Base-by-base conservation (phyloP, 176 grass and related monocot species). In the Raddia guianensis region DNA sequence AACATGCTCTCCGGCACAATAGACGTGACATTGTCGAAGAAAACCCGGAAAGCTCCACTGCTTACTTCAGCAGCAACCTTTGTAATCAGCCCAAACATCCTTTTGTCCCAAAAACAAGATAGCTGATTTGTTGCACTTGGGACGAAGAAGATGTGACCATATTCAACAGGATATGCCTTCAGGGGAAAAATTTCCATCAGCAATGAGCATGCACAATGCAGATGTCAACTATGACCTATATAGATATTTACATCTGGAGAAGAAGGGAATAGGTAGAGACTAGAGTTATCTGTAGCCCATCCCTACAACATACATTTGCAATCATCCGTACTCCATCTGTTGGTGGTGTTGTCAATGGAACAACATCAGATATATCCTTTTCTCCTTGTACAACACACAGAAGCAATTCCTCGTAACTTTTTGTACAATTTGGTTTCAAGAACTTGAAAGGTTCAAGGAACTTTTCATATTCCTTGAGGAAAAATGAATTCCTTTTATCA, bases 141-240 rank as follows among this genome's bases (percentile, higher is more conserved):
- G 47, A 94, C 63, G 68, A 94, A 77, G 72, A 91, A 87, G 37
- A 87, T 76, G 61, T 94, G 89, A 42, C 92, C 92, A 82, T 91
- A 91, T 76, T 94, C 92, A 44, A 94, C 83, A 79, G 92, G 92
- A 86, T 91, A 71, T 62, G 27, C 75, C 86, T 94, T 73, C 58
- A 67, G 63, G 45, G 33, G 20, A 72, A 19, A 86, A 79, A 68
- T 82, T 34, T 16, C 75, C 66, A 85, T 70, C 51, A 85, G 72
- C 76, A 58, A 72, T 18, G 5, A 74, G 50, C 37, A 89, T 27
- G 3, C 40, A 84, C 27, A 45, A 84, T 62, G 44, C 52, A 52
- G 49, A 66, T 78, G 44, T 5, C 46, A 84, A 54, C 75, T 54
- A 87, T 35, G 15, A 74, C 15, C 42, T 79, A 18, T 72, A 34